Percentiles rank a stretch among this genome's conserved stretches.
Conservation (phyloP, 2,329 filamentous ascomycete species). For the Talaromyces sp. region DNA sequence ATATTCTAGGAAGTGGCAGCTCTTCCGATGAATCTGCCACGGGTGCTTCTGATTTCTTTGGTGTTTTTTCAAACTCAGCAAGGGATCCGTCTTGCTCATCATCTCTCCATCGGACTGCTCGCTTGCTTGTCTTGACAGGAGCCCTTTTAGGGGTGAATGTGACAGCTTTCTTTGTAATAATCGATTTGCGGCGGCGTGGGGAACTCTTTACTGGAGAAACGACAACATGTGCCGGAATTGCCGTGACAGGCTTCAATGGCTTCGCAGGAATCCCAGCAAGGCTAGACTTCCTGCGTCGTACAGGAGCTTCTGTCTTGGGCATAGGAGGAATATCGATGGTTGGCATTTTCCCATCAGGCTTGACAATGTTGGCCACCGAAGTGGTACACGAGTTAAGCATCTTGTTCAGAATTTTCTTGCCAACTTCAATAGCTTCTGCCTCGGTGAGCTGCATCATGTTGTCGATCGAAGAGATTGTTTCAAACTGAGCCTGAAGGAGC, state of each 20-base stretch:
- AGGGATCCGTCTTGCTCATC: slow-evolving; percentile 81
- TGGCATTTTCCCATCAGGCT: slow-evolving; percentile 68
- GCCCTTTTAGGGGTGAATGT: slow-evolving; percentile 73
- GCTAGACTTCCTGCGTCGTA: slow-evolving; percentile 57
- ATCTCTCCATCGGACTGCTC: slow-evolving; percentile 86
- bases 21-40: slow-evolving; percentile 44
- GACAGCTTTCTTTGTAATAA: slow-evolving; percentile 63
- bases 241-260: slow-evolving; percentile 22
- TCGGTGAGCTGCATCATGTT: slow-evolving; percentile 79
- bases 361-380: slow-evolving; percentile 77
- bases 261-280: slow-evolving; percentile 29
- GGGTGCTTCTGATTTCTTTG: slow-evolving; percentile 54
- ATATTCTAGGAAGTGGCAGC: slow-evolving; percentile 44
- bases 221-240: slow-evolving; percentile 29
- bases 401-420: slow-evolving; percentile 69
- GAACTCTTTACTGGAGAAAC: slow-evolving; percentile 68
- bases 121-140: slow-evolving; percentile 60
- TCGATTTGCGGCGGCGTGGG: slow-evolving; percentile 69
- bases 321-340: slow-evolving; percentile 61
- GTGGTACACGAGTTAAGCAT: slow-evolving; percentile 72
- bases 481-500: slow-evolving; percentile 84
- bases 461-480: slow-evolving; percentile 77
- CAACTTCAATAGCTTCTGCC: slow-evolving; percentile 73
- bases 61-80: slow-evolving; percentile 88
- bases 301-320: slow-evolving; percentile 68